Percentiles rank a stretch among this genome's conserved stretches.
phyloP scores from a whole-genome alignment of 805 yeast species.

The Candida silvicultrix region DNA sequence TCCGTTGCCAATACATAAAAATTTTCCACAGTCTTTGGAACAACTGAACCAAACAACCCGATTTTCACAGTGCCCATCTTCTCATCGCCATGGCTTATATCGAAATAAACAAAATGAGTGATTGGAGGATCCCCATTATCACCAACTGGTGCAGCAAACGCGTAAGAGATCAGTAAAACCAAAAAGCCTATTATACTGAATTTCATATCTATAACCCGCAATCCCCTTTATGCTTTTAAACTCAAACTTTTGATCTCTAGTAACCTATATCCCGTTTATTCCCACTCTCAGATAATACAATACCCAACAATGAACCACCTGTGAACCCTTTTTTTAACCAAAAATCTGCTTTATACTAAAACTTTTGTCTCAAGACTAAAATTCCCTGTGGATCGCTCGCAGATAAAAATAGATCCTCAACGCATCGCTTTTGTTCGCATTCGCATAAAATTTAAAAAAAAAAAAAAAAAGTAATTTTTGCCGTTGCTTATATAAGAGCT shows the following conservation, averaged over 20 bases:
- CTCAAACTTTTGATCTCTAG: too few relatives aligned
- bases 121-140: slow-evolving; percentile 17
- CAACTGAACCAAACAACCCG: slow-evolving; percentile 61
- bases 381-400: not conserved
- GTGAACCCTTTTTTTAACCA: too few relatives aligned
- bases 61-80: slow-evolving; percentile 34
- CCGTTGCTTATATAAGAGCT: too few relatives aligned
- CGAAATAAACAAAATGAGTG: slow-evolving; percentile 21
- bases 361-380: not conserved
- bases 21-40: slow-evolving; percentile 58
- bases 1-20: slow-evolving; percentile 42
- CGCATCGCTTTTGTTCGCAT: not conserved
- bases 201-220: slow-evolving; percentile 10
- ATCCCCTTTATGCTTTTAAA: too few relatives aligned
- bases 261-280: too few relatives aligned
- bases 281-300: too few relatives aligned
- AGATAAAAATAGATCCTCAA: not conserved
- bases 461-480: not conserved
- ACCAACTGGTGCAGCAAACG: slow-evolving; percentile 8
- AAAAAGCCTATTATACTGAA: slow-evolving; percentile 2
- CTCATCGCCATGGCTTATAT: slow-evolving; percentile 15
- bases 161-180: slow-evolving; percentile 2
- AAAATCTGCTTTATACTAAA: not conserved
- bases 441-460: not conserved
- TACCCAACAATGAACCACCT: not conserved